phyloP scores from a whole-genome alignment of 176 grass and related monocot genomes.

The Panicum miliaceum region DNA sequence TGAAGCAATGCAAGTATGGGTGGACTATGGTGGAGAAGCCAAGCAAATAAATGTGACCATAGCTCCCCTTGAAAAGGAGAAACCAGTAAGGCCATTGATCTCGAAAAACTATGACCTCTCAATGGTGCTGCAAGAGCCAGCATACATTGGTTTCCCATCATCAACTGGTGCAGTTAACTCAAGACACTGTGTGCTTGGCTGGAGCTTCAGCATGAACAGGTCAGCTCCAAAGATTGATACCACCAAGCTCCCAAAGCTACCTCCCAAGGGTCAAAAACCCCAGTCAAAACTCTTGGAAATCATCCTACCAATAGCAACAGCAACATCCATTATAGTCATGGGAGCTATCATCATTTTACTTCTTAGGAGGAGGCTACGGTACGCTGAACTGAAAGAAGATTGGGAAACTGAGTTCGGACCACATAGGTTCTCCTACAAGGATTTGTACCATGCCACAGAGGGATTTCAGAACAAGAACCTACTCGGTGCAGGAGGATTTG shows the following conservation, averaged over 20 bases:
- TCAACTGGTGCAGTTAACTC: neutral
- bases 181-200: constrained; percentile 43
- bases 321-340: too few species aligned
- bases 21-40: constrained; percentile 17
- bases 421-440: constrained; percentile 28
- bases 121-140: neutral
- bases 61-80: neutral
- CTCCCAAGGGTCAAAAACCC: neutral
- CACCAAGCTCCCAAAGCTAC: neutral
- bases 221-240: constrained; percentile 1
- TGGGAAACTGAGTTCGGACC: constrained; percentile 41
- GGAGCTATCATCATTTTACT: too few species aligned
- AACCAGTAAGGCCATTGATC: constrained; percentile 6
- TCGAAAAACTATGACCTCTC: constrained; percentile 11
- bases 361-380: too few species aligned
- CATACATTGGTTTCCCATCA: constrained; percentile 38
- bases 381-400: neutral
- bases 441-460: too few species aligned
- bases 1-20: constrained; percentile 44
- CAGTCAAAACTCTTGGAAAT: neutral
- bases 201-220: constrained; percentile 41
- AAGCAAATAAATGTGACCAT: constrained; percentile 40
- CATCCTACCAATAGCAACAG: too few species aligned
- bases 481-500: too few species aligned
- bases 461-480: too few species aligned